Conservation (phyloP, 2,329 filamentous ascomycete genomes). For the Epichloe typhina region DNA sequence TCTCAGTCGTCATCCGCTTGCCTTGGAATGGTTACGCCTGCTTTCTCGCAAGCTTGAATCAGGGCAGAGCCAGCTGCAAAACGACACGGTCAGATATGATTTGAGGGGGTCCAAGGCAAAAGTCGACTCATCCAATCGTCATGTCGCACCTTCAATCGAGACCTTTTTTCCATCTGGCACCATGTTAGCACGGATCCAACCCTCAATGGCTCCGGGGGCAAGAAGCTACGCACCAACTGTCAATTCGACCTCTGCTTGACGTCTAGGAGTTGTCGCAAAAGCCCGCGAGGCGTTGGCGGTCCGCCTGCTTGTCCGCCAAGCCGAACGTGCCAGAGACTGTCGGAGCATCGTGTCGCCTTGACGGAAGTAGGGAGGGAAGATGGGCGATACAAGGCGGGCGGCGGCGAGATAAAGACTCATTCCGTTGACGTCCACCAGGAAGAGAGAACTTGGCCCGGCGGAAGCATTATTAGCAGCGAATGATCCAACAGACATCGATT, state of each 20-base stretch:
- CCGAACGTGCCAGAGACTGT: conserved; percentile 54
- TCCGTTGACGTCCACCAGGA: conserved; percentile 25
- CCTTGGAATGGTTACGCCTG: conserved; percentile 78
- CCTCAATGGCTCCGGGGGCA: conserved; percentile 18
- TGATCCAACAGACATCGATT: conserved; percentile 20
- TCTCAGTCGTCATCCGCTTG: conserved; percentile 17
- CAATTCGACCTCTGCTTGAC: conserved; percentile 87
- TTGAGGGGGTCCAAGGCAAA: too few relatives aligned
- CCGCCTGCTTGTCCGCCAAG: conserved; percentile 50
- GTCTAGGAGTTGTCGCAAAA: conserved; percentile 68
- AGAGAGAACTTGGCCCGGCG: conserved; percentile 24
- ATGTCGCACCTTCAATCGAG: conserved; percentile 77
- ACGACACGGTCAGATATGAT: conserved; percentile 24
- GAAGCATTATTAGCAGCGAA: conserved; percentile 19
- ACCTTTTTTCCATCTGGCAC: conserved; percentile 87
- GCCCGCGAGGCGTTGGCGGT: conserved; percentile 52
- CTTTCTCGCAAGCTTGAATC: conserved; percentile 99
- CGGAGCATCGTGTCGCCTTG: conserved; percentile 55
- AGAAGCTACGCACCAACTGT: conserved; percentile 58
- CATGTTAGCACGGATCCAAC: conserved; percentile 18
- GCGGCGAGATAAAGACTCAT: conserved; percentile 24
- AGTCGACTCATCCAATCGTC: conserved; percentile 7
- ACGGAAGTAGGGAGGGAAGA: conserved; percentile 29
- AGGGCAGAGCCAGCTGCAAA: conserved; percentile 76
- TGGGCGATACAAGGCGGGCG: conserved; percentile 21